These are phyloP conservation scores for Colletotrichum sp. DNA, from an alignment of 2,329 filamentous ascomycete genomes.

Conservation along the genomic window DNA sequence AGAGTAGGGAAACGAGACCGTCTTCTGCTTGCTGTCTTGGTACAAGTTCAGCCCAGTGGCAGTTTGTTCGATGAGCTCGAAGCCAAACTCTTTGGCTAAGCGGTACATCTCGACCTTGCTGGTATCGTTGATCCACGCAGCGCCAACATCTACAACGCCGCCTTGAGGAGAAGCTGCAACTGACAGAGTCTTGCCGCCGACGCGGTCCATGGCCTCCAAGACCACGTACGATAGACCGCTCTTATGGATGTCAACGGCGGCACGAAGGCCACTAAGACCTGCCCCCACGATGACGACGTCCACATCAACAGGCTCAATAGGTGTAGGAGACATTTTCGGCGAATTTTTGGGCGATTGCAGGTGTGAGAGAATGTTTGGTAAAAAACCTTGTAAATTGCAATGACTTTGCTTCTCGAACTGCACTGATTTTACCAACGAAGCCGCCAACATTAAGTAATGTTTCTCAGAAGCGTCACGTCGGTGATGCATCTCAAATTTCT, in stretches of 20 bases:
- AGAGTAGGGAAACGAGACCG: not conserved
- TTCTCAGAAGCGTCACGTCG: accelerated
- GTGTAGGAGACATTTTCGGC: accelerated
- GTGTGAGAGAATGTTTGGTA: not conserved
- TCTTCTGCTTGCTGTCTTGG: not conserved
- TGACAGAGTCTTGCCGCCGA: not conserved
- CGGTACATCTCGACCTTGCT: not conserved
- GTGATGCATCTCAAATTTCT: accelerated
- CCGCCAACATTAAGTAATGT: not conserved
- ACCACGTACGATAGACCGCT: not conserved
- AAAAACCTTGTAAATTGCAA: not conserved
- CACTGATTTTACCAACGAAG: not conserved
- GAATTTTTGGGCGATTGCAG: not conserved
- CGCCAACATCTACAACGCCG: not conserved
- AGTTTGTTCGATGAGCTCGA: not conserved
- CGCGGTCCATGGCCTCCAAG: not conserved
- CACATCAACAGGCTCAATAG: accelerated
- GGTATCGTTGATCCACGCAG: not conserved
- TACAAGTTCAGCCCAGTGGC: not conserved
- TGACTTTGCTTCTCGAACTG: not conserved
- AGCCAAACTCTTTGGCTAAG: not conserved
- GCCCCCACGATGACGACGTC: not conserved
- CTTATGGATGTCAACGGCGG: not conserved
- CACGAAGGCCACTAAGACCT: not conserved
- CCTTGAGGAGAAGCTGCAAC: not conserved